Evolutionary conservation across 345 rosid genomes (phyloP), one percentile per base, ranked within the genome.

Genomic region (Lumnitzera littorea): DNA sequence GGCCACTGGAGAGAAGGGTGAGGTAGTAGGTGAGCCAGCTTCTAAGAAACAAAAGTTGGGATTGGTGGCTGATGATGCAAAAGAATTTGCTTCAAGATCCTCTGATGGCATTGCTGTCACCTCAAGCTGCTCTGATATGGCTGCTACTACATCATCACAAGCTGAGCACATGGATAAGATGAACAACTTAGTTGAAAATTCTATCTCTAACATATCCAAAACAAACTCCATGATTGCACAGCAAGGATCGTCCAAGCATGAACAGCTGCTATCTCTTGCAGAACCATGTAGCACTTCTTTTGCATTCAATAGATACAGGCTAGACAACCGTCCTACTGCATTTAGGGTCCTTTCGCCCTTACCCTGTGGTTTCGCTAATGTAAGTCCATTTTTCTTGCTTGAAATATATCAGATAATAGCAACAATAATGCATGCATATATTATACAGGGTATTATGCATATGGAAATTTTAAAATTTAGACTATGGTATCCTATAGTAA

Each of bases 271-370:
- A 72, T 73, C 51, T 62, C 70, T 80, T 3, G 58, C 68, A 17
- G 60, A 70, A 54, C 31, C 86, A 65, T 47, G 53, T 14, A 78
- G 77, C 15, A 15, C 73, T 71, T 64, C 87, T 48, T 67, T 60
- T 70, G 24, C 53, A 60, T 57, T 59, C 51, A 89, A 82, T 75
- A 80, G 82, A 79, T 87, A 81, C 84, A 89, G 85, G 70, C 65
- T 89, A 72, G 98, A 92, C 74, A 84, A 86, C 72, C 94, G 91
- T 24, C 80, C 98, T 29, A 81, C 90, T 41, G 57, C 89, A 55
- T 85, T 92, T 72, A 85, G 70, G 74, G 73, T 92, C 53, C 58
- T 70, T 46, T 85, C 89, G 27, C 98, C 98, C 50, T 73, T 92
- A 67, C 98, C 98, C 3, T 49, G 74, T 64, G 94, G 82, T 57